Percentiles rank a stretch among this genome's conserved stretches.
phyloP scores from a whole-genome alignment of 2,329 filamentous ascomycete genomes.

The Tolypocladium ovalisporum region DNA sequence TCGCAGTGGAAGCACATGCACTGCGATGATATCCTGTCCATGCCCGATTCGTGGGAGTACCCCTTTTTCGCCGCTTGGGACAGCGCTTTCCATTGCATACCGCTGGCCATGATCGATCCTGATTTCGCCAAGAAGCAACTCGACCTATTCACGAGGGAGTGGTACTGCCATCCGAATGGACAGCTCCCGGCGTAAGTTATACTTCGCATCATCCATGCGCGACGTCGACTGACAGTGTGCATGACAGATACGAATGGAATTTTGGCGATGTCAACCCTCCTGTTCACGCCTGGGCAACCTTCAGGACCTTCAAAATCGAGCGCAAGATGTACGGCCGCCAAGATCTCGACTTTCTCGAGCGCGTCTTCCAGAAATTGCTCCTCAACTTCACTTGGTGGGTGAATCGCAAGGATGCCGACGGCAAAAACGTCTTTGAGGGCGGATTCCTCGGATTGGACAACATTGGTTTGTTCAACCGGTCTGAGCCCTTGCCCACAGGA shows the following conservation, averaged over 20 bases:
- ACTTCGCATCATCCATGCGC: background rate
- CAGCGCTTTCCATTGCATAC: slow-evolving; percentile 92
- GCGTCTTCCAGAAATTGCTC: slow-evolving; percentile 90
- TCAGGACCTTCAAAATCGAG: slow-evolving; percentile 96
- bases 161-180: slow-evolving; percentile 98
- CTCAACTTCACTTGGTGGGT: slow-evolving; percentile 99
- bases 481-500: slow-evolving; percentile 85
- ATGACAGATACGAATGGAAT: slow-evolving; percentile 72
- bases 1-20: slow-evolving; percentile 89
- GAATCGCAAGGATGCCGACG: slow-evolving; percentile 86
- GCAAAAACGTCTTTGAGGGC: slow-evolving; percentile 95
- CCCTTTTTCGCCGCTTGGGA: slow-evolving; percentile 98
- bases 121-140: slow-evolving; percentile 98
- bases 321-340: slow-evolving; percentile 93
- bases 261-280: slow-evolving; percentile 96
- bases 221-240: slow-evolving; percentile 5
- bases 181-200: slow-evolving; percentile 70
- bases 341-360: slow-evolving; percentile 89
- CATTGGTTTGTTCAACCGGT: slow-evolving; percentile 94
- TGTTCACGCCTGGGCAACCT: slow-evolving; percentile 92
- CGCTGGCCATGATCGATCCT: slow-evolving; percentile 91
- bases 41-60: slow-evolving; percentile 98
- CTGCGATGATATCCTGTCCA: slow-evolving; percentile 88
- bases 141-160: slow-evolving; percentile 89
- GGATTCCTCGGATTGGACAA: slow-evolving; percentile 95